Percentiles rank a stretch among this genome's conserved stretches.
phyloP scores from a whole-genome alignment of 164 flowering plant genomes.

The Echeveria elegans region DNA sequence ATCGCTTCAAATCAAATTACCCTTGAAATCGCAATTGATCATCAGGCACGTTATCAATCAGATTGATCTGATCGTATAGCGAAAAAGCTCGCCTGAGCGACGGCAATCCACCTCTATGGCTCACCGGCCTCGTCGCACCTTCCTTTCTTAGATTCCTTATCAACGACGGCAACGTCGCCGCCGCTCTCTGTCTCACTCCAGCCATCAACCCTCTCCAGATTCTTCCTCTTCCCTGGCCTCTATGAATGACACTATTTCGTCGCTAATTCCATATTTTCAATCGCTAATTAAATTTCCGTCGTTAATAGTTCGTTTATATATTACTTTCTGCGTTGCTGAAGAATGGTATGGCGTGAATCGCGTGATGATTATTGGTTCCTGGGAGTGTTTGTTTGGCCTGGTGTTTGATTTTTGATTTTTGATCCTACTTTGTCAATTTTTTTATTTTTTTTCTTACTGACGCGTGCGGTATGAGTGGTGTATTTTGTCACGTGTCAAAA shows the following conservation, averaged over 20 bases:
- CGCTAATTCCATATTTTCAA: neutral
- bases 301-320: neutral
- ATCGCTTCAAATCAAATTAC: constrained; percentile 22
- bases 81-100: constrained; percentile 87
- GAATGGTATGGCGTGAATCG: too few relatives aligned
- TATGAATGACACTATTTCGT: neutral
- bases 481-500: too few relatives aligned
- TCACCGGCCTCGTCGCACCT: constrained; percentile 21
- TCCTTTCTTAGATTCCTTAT: constrained; percentile 35
- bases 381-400: too few relatives aligned
- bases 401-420: too few relatives aligned
- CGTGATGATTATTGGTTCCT: too few relatives aligned
- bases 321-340: neutral
- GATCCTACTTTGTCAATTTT: too few relatives aligned
- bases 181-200: constrained; percentile 39
- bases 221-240: neutral
- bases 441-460: too few relatives aligned
- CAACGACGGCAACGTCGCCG: constrained; percentile 47
- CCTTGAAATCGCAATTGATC: constrained; percentile 86
- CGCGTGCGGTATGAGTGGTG: too few relatives aligned
- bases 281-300: neutral
- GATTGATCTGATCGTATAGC: constrained; percentile 92
- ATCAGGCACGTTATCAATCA: constrained; percentile 76
- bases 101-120: constrained; percentile 27
- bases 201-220: constrained; percentile 14